Conservation (phyloP, 495 filamentous ascomycete genomes). For the Neurospora sp. region DNA sequence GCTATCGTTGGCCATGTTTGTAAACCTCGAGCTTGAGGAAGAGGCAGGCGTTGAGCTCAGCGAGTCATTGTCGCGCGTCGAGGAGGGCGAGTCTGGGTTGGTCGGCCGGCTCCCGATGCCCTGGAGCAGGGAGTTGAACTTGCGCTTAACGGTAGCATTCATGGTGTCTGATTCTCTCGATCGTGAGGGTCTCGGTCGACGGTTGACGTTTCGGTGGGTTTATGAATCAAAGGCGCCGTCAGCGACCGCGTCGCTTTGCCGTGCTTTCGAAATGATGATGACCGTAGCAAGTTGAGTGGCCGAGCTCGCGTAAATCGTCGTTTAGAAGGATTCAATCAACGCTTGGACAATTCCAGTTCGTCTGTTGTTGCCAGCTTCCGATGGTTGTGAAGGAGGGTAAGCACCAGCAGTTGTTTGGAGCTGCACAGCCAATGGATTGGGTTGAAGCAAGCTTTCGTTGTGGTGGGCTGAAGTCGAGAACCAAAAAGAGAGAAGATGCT, state of each 20-base stretch:
- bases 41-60: background rate
- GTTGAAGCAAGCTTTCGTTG: background rate
- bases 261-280: background rate
- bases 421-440: background rate
- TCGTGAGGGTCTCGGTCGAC: background rate
- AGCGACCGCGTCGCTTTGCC: background rate
- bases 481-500: background rate
- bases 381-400: background rate
- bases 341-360: background rate
- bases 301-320: background rate
- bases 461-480: background rate
- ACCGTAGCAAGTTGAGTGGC: background rate
- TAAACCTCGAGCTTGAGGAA: slow-evolving; percentile 8
- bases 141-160: slow-evolving; percentile 46
- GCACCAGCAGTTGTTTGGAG: background rate
- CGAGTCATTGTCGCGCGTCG: background rate
- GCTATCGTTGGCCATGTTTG: slow-evolving; percentile 13
- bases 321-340: background rate
- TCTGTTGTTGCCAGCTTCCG: background rate
- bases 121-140: slow-evolving; percentile 46
- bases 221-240: background rate
- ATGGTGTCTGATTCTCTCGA: slow-evolving; percentile 16
- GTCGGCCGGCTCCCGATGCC: slow-evolving; percentile 33
- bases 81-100: slow-evolving; percentile 12
- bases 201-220: background rate